phyloP scores from a whole-genome alignment of 805 yeast species.

The Candida taoyuanica region DNA sequence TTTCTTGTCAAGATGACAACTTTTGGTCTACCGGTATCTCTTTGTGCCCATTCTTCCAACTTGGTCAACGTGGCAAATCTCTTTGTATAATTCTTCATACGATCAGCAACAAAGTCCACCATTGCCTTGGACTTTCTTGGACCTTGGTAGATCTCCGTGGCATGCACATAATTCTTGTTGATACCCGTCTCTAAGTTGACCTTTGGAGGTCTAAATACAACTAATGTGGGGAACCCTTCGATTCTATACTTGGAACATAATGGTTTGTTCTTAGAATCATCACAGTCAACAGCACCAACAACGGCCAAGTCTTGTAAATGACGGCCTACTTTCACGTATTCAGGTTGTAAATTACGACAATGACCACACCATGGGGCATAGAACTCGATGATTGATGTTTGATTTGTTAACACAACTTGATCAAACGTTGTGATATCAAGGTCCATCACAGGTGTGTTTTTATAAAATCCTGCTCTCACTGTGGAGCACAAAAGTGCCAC shows the following conservation, averaged over 20 bases:
- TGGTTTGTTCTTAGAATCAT: conserved; percentile 56
- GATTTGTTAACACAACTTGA: conserved; percentile 60
- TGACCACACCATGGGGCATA: conserved; percentile 99
- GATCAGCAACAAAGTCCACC: conserved; percentile 47
- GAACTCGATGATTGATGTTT: conserved; percentile 80
- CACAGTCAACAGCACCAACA: conserved; percentile 87
- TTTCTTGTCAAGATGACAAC: conserved; percentile 52
- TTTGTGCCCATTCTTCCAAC: conserved; percentile 26
- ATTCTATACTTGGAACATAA: conserved; percentile 64
- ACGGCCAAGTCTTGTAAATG: conserved; percentile 50
- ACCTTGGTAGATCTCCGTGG: conserved; percentile 56
- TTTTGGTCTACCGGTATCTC: conserved; percentile 28
- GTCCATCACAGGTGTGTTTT: conserved; percentile 44
- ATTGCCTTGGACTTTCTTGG: conserved; percentile 54
- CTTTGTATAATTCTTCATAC: conserved; percentile 64
- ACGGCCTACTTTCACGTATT: conserved; percentile 60
- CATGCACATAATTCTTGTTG: conserved; percentile 34
- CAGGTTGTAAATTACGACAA: conserved; percentile 68
- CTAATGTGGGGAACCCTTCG: conserved; percentile 79
- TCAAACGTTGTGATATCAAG: conserved; percentile 56
- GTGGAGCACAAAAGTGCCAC: background rate
- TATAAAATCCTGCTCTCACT: conserved; percentile 18
- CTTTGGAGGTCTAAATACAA: conserved; percentile 82
- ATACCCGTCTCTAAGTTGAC: conserved; percentile 26
- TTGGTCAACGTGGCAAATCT: conserved; percentile 37